A percentile compares a stretch with the other conserved stretches of the same genome.
Evolutionary conservation across 257 asterid species (phyloP).

Genomic region (Eustoma russellianum): DNA sequence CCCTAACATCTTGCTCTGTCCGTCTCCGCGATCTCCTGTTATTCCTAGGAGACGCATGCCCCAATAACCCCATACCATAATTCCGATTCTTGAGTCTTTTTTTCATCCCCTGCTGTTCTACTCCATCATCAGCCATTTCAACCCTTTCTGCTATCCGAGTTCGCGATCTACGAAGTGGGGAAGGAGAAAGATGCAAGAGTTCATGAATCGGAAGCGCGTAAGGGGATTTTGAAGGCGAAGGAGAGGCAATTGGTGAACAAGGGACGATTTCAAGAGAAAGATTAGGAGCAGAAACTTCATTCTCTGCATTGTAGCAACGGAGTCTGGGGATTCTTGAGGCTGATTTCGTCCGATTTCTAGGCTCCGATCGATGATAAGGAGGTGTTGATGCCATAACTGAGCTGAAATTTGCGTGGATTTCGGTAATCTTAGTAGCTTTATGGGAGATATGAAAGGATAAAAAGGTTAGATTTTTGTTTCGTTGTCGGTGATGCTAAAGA

Average conservation of each 20-base stretch:
- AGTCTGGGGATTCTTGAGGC: constrained; percentile 55
- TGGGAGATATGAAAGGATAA: constrained; percentile 2
- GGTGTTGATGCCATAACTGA: constrained; percentile 56
- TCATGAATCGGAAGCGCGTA: constrained; percentile 46
- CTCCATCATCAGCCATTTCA: constrained; percentile 42
- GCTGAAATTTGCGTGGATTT: constrained; percentile 2
- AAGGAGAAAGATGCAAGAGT: constrained; percentile 58
- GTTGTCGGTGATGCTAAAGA: constrained; percentile 3
- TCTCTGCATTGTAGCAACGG: constrained; percentile 41
- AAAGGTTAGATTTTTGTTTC: neutral
- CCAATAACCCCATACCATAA: constrained; percentile 16
- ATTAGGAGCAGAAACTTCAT: constrained; percentile 40
- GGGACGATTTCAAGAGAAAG: constrained; percentile 70
- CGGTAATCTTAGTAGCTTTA: neutral
- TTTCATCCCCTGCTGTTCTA: constrained; percentile 32
- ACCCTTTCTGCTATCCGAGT: constrained; percentile 35
- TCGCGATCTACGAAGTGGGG: constrained; percentile 48
- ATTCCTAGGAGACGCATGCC: constrained; percentile 48
- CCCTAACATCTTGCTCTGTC: constrained; percentile 59
- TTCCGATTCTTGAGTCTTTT: constrained; percentile 40
- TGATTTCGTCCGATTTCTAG: constrained; percentile 51
- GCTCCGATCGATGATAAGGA: constrained; percentile 37
- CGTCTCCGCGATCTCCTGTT: constrained; percentile 48
- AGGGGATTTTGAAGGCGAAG: constrained; percentile 52
- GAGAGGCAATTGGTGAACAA: constrained; percentile 52